These are phyloP conservation scores for Atkinsonella hypoxylon DNA, from an alignment of 2,329 filamentous ascomycete genomes.

Conservation along the genomic window DNA sequence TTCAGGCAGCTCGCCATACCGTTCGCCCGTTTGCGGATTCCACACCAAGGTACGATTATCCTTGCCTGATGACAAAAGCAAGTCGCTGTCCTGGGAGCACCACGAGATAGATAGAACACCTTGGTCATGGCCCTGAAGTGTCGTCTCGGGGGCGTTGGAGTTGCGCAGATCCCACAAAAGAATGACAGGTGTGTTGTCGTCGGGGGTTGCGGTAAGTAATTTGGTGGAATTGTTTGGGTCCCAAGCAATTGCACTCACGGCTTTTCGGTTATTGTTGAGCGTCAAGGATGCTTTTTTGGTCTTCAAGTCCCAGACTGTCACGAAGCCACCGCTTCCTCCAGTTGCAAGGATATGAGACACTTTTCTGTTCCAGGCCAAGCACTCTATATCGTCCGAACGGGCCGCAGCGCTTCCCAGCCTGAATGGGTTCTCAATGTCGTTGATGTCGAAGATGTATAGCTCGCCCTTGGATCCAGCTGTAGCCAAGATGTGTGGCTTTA, in stretches of 20 bases:
- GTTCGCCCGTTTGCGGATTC: conserved; percentile 86
- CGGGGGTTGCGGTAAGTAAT: conserved; percentile 81
- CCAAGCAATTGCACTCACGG: conserved; percentile 93
- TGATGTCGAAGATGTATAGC: conserved; percentile 89
- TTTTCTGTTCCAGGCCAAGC: conserved; percentile 96
- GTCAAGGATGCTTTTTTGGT: conserved; percentile 95
- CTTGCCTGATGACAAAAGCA: conserved; percentile 88
- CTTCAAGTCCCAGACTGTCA: conserved; percentile 97
- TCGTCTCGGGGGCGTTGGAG: conserved; percentile 85
- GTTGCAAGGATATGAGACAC: conserved; percentile 93
- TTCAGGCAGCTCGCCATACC: conserved; percentile 85
- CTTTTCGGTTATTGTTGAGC: conserved; percentile 87
- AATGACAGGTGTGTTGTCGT: conserved; percentile 80
- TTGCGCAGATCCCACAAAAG: conserved; percentile 92
- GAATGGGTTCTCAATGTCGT: conserved; percentile 80
- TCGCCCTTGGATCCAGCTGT: conserved; percentile 92
- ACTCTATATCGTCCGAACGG: conserved; percentile 89
- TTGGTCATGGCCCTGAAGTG: conserved; percentile 82
- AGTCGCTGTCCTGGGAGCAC: conserved; percentile 81
- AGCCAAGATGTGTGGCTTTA: conserved; percentile 80
- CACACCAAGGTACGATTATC: conserved; percentile 92
- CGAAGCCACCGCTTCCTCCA: conserved; percentile 83
- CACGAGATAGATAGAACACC: conserved; percentile 90
- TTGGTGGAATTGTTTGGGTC: conserved; percentile 92
- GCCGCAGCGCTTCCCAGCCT: conserved; percentile 78